Evolutionary conservation across 352 stramenopile genomes (phyloP), one percentile per base, ranked within the genome.

Genomic region (Phytophthora constricta): DNA sequence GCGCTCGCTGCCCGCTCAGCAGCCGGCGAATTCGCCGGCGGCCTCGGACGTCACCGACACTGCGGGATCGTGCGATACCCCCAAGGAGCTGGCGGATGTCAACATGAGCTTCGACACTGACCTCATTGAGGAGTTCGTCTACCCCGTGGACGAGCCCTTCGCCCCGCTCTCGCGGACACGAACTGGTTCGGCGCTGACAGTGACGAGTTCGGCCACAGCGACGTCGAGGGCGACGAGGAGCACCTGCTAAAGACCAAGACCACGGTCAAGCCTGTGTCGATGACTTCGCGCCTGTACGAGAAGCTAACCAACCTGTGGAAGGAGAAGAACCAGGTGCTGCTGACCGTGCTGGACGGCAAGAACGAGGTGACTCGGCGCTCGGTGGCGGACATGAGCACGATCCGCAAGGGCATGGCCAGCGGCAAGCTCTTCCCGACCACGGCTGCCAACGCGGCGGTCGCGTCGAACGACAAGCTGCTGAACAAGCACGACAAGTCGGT

Each of bases 321-420:
- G 39, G 87, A 95, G 65, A 95, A 95, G 79, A 91, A 91, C 67
- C 86, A 93, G 58, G 87, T 95, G 57, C 51, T 95, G 50, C 64
- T 92, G 20, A 93, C 85, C 11, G 77, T 95, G 20, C 57, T 80
- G 60, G 74, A 93, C 57, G 72, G 79, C 62, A 91, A 91, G 65
- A 87, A 92, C 65, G 63, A 87, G 43, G 82, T 91, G 42, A 84
- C 82, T 52, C 74, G 82, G 14, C 87, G 86, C 55, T 89, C 82
- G 25, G 75, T 95, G 19, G 87, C 86, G 10, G 87, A 95, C 65
- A 90, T 95, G 84, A 93, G 84, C 69, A 84, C 70, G 56, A 92
- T 95, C 61, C 83, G 83, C 48, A 79, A 91, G 59, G 79, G 79
- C 19, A 78, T 95, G 60, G 64, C 77, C 45, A 87, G 75, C 33